phyloP scores from a whole-genome alignment of 2,329 filamentous ascomycete species.

The Colletotrichum godetiae region DNA sequence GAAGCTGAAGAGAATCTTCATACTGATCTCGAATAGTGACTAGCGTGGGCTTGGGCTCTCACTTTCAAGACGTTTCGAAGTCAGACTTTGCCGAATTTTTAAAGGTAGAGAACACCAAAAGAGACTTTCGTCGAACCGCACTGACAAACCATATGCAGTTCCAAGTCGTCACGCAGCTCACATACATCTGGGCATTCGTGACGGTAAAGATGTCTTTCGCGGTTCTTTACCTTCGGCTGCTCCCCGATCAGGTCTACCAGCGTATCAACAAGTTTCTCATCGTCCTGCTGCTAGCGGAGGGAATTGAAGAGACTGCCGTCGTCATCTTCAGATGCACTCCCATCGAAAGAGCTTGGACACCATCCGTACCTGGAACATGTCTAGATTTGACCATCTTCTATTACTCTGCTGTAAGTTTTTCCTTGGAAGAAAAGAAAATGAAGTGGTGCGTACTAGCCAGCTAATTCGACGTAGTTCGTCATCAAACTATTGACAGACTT shows the following conservation, averaged over 20 bases:
- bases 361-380: conserved; percentile 29
- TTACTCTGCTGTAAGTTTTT: conserved; percentile 24
- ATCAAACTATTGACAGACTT: conserved; percentile 51
- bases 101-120: conserved; percentile 2
- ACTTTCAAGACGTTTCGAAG: conserved; percentile 29
- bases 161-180: conserved; percentile 35
- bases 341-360: conserved; percentile 35
- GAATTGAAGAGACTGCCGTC: conserved; percentile 33
- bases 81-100: conserved; percentile 27
- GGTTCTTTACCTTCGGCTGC: conserved; percentile 33
- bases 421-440: not conserved
- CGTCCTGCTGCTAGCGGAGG: conserved; percentile 29
- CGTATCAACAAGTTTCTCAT: conserved; percentile 35
- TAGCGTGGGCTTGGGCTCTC: conserved; percentile 32
- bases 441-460: not conserved
- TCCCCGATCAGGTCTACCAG: conserved; percentile 28
- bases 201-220: conserved; percentile 36
- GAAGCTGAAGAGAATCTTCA: not conserved
- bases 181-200: conserved; percentile 36
- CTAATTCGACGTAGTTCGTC: conserved; percentile 38
- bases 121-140: not conserved
- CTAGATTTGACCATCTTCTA: conserved; percentile 44
- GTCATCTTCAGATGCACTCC: conserved; percentile 36
- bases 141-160: conserved; percentile 2
- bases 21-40: conserved; percentile 29